A percentile compares a stretch with the other conserved stretches of the same genome.
phyloP scores from a whole-genome alignment of 371 early-diverging fungal species.

The Fennellomyces sp. region DNA sequence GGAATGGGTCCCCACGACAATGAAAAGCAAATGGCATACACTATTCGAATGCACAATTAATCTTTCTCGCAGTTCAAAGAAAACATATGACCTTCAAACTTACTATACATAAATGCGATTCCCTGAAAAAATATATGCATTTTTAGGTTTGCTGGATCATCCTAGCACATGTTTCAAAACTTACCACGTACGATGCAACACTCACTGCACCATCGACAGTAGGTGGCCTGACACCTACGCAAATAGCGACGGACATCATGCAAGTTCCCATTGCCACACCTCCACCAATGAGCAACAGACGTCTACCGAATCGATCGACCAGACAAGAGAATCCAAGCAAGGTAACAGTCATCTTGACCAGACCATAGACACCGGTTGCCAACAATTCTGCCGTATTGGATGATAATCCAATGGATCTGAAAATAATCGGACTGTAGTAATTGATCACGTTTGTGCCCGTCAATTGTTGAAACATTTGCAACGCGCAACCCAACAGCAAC shows the following conservation, averaged over 20 bases:
- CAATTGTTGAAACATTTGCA: slow-evolving; percentile 37
- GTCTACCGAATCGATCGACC: slow-evolving; percentile 21
- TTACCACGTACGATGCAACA: slow-evolving; percentile 19
- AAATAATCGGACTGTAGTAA: slow-evolving; percentile 20
- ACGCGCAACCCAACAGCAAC: slow-evolving; percentile 24
- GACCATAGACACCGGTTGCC: slow-evolving; percentile 28
- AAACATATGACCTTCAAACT: slow-evolving; percentile 6
- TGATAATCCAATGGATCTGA: slow-evolving; percentile 19
- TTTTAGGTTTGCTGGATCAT: too few species aligned
- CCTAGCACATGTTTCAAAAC: slow-evolving; percentile 4
- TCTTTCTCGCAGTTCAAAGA: neutral
- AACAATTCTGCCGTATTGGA: slow-evolving; percentile 21
- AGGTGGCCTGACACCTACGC: slow-evolving; percentile 13
- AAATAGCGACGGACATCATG: slow-evolving; percentile 21
- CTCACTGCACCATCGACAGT: neutral
- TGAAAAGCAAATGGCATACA: slow-evolving; percentile 31
- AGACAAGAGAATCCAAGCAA: slow-evolving; percentile 16
- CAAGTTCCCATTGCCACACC: slow-evolving; percentile 12
- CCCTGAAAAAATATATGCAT: slow-evolving; percentile 15
- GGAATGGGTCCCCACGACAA: slow-evolving; percentile 43
- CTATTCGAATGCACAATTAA: neutral
- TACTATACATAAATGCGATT: slow-evolving; percentile 36
- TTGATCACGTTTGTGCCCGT: slow-evolving; percentile 37
- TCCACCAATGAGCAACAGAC: slow-evolving; percentile 15
- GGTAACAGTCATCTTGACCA: slow-evolving; percentile 23